Evolutionary conservation across 2,329 filamentous ascomycete genomes (phyloP).

Genomic region (Penicillium polonicum): DNA sequence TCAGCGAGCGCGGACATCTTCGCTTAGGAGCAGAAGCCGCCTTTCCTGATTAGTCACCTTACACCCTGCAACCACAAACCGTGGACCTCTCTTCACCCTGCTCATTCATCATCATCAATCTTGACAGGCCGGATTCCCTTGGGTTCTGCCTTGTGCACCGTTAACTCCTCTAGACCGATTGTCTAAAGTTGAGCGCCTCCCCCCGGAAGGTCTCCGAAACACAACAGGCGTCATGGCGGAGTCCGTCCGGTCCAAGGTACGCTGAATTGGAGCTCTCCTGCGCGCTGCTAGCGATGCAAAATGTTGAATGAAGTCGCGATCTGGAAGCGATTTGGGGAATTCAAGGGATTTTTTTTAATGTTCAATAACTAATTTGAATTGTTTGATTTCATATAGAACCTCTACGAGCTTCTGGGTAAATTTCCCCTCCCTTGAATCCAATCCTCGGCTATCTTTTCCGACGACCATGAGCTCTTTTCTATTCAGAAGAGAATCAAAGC

Average conservation of each 20-base stretch:
- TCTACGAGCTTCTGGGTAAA: constrained; percentile 96
- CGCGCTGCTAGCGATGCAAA: constrained; percentile 4
- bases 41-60: constrained; percentile 36
- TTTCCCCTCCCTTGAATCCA: constrained; percentile 28
- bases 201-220: constrained; percentile 49
- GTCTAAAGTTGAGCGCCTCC: constrained; percentile 49
- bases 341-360: constrained; percentile 1
- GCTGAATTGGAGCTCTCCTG: constrained; percentile 24
- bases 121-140: constrained; percentile 26
- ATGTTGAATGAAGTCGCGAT: constrained; percentile 2
- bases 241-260: constrained; percentile 53
- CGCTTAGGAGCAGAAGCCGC: constrained; percentile 39
- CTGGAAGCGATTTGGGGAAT: constrained; percentile 3
- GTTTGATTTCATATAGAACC: constrained; percentile 64
- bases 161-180: constrained; percentile 37
- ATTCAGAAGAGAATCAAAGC: background rate
- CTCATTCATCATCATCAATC: constrained; percentile 30
- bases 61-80: constrained; percentile 35
- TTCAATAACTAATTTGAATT: constrained; percentile 23
- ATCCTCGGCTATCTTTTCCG: constrained; percentile 14
- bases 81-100: constrained; percentile 30
- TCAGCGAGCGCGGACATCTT: constrained; percentile 27
- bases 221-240: constrained; percentile 52
- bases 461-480: background rate
- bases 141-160: constrained; percentile 39